These are phyloP conservation scores for Penicillium nucicola DNA, from an alignment of 495 filamentous ascomycete species.

Conservation along the genomic window DNA sequence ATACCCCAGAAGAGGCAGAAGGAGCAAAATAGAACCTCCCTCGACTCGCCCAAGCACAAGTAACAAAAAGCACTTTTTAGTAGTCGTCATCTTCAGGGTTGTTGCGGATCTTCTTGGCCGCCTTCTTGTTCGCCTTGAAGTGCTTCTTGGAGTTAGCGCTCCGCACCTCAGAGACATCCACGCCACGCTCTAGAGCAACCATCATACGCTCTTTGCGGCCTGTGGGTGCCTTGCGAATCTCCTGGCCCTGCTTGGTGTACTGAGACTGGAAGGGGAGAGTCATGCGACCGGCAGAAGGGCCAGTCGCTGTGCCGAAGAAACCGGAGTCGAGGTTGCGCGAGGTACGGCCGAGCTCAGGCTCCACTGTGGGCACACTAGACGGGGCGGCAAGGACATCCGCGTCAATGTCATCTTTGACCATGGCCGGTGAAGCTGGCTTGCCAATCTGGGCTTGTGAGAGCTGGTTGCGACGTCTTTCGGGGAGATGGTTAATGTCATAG, in stretches of 20 bases:
- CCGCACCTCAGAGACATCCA: slow-evolving; percentile 80
- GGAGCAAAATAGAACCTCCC: not conserved
- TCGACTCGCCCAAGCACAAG: slow-evolving; percentile 3
- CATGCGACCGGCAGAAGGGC: slow-evolving; percentile 60
- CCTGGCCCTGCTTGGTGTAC: slow-evolving; percentile 75
- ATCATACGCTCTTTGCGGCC: slow-evolving; percentile 83
- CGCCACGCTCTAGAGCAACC: slow-evolving; percentile 77
- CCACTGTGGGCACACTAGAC: slow-evolving; percentile 12
- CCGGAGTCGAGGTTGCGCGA: slow-evolving; percentile 74
- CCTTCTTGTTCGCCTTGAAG: slow-evolving; percentile 80
- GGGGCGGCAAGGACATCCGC: slow-evolving; percentile 15
- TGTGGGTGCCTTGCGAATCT: slow-evolving; percentile 64
- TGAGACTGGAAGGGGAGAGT: slow-evolving; percentile 80
- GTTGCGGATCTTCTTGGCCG: slow-evolving; percentile 53
- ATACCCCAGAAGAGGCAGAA: slow-evolving; percentile 9
- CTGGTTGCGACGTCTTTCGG: slow-evolving; percentile 60
- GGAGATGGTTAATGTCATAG: slow-evolving; percentile 76
- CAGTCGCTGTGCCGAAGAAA: slow-evolving; percentile 73
- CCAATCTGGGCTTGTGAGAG: slow-evolving; percentile 51
- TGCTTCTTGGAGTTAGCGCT: slow-evolving; percentile 80
- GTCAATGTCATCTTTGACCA: slow-evolving; percentile 43
- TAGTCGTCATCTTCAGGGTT: slow-evolving; percentile 38
- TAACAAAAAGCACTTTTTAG: slow-evolving; percentile 27
- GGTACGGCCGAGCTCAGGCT: slow-evolving; percentile 56
- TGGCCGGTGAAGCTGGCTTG: slow-evolving; percentile 34